A percentile compares a stretch with the other conserved stretches of the same genome.
Conservation (phyloP, 345 rosid species). For the Gynandropsis gynandra region DNA sequence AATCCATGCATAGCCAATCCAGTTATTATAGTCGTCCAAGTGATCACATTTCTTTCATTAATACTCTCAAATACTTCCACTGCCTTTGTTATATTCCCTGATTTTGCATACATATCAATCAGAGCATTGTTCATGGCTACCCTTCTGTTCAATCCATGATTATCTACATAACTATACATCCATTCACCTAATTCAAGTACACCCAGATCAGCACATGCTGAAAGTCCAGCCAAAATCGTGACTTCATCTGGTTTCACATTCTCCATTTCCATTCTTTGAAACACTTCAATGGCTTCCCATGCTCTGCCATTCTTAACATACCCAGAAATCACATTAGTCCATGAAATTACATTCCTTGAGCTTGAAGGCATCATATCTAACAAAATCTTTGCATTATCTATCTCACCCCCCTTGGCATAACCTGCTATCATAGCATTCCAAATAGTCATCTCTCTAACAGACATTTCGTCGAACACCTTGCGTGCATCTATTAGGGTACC, state of each 20-base stretch:
- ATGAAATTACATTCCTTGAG: conserved; percentile 45
- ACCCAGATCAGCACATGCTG: conserved; percentile 69
- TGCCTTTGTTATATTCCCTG: conserved; percentile 53
- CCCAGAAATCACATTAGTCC: conserved; percentile 68
- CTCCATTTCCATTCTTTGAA: conserved; percentile 49
- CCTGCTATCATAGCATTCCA: conserved; percentile 65
- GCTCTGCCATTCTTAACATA: conserved; percentile 43
- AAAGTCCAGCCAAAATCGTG: conserved; percentile 49
- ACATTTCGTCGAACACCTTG: conserved; percentile 48
- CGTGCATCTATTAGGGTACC: conserved; percentile 35
- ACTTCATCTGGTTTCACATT: conserved; percentile 63
- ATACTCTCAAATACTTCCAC: conserved; percentile 41
- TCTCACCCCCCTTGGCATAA: conserved; percentile 40
- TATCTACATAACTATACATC: conserved; percentile 38
- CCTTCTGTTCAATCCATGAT: conserved; percentile 28
- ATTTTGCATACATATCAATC: conserved; percentile 68
- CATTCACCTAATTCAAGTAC: conserved; percentile 53
- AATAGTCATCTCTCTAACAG: conserved; percentile 26
- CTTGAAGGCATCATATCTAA: conserved; percentile 51
- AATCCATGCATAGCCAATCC: conserved; percentile 66
- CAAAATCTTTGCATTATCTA: conserved; percentile 38
- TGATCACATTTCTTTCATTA: conserved; percentile 37
- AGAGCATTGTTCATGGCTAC: conserved; percentile 50
- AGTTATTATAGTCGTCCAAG: conserved; percentile 68
- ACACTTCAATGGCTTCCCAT: conserved; percentile 43